Evolutionary conservation across 2,329 filamentous ascomycete genomes (phyloP), one percentile per base, ranked within the genome.

Genomic region (Talaromyces marneffei): DNA sequence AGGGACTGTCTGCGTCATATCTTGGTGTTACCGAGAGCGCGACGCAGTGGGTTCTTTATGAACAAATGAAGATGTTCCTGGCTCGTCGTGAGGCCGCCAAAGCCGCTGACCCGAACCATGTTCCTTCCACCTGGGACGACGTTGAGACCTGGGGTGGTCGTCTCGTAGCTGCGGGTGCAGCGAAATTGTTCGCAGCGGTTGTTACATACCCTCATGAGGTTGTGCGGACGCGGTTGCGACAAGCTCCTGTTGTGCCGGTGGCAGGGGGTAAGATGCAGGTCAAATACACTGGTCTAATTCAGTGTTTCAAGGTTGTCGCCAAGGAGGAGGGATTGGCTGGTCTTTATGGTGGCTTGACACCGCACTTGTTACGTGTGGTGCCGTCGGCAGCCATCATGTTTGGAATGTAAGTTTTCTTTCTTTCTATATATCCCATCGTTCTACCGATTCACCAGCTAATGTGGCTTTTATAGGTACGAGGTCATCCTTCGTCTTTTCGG

Each of bases 371-470:
- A 76, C 84, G 92, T 64, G 92, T 92, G 6, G 92, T 97, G 5
- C 93, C 93, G 1, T 94, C 90, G 67, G 92, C 93, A 7, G 92
- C 90, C 67, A 96, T 97, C 74, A 97, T 96, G 90, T 96, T 97
- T 74, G 92, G 91, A 75, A 94, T 94, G 80, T 96, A 81, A 71
- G 70, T 66, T 40, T n/a, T 27, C 66, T 65, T 18, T 65, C 61
- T 35, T 72, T 63, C 5, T 74, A 61, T 57, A 68, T 16, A 70
- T 50, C 73, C 67, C 67, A 75, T 40, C 5, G 70, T 50, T 74
- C 67, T 67, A 75, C 39, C 5, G 18, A 33, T 0, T 14, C 10
- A 31, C 6, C 23, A 16, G 27, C 62, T 64, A 62, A 64, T 33
- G 23, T 40, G 18, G 16, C n/a, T n/a, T n/a, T 25, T 40, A 18